Evolutionary conservation across 75 land plant genomes (phyloP).

Genomic region (Gnetum montanum): DNA sequence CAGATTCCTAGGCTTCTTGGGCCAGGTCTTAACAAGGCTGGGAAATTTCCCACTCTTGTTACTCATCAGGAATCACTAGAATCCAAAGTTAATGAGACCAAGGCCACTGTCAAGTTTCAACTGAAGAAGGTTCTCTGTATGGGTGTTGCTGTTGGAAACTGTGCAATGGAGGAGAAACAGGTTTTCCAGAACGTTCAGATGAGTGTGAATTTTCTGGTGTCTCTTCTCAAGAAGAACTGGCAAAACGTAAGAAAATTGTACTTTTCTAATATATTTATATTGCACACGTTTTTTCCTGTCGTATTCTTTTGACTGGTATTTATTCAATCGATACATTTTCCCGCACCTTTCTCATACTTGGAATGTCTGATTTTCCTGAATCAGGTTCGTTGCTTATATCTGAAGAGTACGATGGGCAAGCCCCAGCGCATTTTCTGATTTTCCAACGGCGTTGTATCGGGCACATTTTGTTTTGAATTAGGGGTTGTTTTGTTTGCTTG

Average conservation of each 20-base stretch:
- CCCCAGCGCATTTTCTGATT: constrained; percentile 41
- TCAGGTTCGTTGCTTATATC: constrained; percentile 68
- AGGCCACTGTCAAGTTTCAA: constrained; percentile 71
- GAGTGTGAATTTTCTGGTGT: constrained; percentile 77
- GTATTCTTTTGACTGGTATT: background rate
- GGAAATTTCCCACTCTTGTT: constrained; percentile 69
- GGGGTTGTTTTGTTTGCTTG: too few species aligned
- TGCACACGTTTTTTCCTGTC: background rate
- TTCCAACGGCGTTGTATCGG: background rate
- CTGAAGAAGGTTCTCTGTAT: constrained; percentile 77
- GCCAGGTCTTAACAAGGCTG: constrained; percentile 76
- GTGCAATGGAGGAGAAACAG: constrained; percentile 74
- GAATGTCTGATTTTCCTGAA: background rate
- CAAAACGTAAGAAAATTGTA: constrained; percentile 48
- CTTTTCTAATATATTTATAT: background rate
- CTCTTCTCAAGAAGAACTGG: constrained; percentile 79
- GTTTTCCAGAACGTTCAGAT: constrained; percentile 74
- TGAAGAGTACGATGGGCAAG: constrained; percentile 84
- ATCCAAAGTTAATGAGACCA: constrained; percentile 48
- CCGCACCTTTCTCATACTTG: background rate
- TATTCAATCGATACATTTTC: background rate
- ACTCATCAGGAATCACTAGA: constrained; percentile 65
- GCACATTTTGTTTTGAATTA: background rate
- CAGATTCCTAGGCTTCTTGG: constrained; percentile 65
- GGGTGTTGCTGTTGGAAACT: constrained; percentile 81